Conservation (phyloP, 2,329 filamentous ascomycete species). For the Fusarium pininemorale region DNA sequence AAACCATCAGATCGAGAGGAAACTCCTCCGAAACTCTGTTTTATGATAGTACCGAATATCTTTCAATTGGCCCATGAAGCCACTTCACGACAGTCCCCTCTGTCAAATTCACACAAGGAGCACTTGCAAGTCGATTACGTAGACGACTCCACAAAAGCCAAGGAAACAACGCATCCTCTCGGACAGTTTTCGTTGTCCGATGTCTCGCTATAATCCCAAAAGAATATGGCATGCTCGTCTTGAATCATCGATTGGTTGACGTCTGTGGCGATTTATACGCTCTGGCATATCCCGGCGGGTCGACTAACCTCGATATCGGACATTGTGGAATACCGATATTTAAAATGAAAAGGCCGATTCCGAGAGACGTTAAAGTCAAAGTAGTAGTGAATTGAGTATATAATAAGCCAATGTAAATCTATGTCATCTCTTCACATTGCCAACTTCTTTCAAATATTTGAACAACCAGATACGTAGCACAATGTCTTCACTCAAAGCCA, state of each 20-base stretch:
- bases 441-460: too few relatives aligned
- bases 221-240: neutral
- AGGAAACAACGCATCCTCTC: neutral
- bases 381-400: too few relatives aligned
- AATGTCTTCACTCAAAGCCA: slow-evolving; percentile 1
- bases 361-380: neutral
- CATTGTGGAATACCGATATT: neutral
- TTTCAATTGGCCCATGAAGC: accelerated
- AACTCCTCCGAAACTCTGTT: neutral
- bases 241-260: neutral
- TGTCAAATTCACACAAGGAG: neutral
- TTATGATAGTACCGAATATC: neutral
- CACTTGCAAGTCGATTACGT: neutral
- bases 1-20: neutral
- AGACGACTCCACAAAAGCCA: neutral
- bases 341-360: neutral
- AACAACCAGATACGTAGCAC: too few relatives aligned
- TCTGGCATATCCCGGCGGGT: neutral
- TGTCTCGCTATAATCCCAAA: neutral
- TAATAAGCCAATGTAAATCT: too few relatives aligned
- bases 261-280: neutral
- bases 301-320: neutral
- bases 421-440: too few relatives aligned
- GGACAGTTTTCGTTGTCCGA: neutral
- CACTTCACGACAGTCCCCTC: neutral